Evolutionary conservation across 73 alveolate genomes (phyloP).

Genomic region (Halteria grandinella): DNA sequence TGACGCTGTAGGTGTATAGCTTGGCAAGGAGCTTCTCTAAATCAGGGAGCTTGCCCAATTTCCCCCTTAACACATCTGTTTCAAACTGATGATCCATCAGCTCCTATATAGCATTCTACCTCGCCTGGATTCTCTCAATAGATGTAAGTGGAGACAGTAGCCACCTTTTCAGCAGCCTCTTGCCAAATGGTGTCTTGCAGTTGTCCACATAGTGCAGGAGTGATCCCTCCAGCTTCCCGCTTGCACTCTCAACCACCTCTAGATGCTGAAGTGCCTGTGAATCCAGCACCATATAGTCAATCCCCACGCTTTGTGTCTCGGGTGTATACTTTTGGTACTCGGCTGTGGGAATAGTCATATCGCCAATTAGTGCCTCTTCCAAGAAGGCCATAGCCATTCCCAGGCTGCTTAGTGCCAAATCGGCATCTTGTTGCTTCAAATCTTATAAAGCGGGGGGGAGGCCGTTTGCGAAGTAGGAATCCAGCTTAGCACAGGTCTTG

Average conservation of each 20-base stretch:
- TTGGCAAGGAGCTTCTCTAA: slow-evolving; percentile 74
- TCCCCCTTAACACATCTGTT: slow-evolving; percentile 71
- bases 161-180: slow-evolving; percentile 91
- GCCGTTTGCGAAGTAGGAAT: slow-evolving; percentile 18
- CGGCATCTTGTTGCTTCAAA: slow-evolving; percentile 14
- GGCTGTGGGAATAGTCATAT: slow-evolving; percentile 5
- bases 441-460: neutral
- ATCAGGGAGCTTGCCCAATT: slow-evolving; percentile 69
- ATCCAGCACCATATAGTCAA: slow-evolving; percentile 81
- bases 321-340: slow-evolving; percentile 7
- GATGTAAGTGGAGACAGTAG: slow-evolving; percentile 82
- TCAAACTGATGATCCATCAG: slow-evolving; percentile 74
- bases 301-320: neutral
- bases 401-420: slow-evolving; percentile 4
- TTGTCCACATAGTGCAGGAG: slow-evolving; percentile 65
- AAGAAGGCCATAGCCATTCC: slow-evolving; percentile 47
- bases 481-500: slow-evolving; percentile 10
- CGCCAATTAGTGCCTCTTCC: slow-evolving; percentile 42
- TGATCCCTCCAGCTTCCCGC: slow-evolving; percentile 75
- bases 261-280: slow-evolving; percentile 83
- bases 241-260: slow-evolving; percentile 73
- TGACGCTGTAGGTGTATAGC: slow-evolving; percentile 60
- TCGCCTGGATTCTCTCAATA: slow-evolving; percentile 70
- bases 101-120: slow-evolving; percentile 93
- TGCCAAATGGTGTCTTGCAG: slow-evolving; percentile 75